Percentiles rank a stretch among this genome's conserved stretches.
phyloP scores from a whole-genome alignment of 192 early-diverging fungal genomes.

The Cetraspora pellucida region DNA sequence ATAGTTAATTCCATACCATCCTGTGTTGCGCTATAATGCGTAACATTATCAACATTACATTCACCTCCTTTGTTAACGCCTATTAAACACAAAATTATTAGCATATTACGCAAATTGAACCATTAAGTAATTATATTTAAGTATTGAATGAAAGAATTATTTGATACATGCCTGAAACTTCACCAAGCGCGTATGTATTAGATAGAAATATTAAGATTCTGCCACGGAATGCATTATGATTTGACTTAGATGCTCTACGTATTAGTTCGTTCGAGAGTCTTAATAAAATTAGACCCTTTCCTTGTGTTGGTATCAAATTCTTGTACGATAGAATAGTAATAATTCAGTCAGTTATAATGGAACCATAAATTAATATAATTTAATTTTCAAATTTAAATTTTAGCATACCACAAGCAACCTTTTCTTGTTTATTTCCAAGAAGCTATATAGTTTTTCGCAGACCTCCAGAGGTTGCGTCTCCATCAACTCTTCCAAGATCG shows the following conservation, averaged over 20 bases:
- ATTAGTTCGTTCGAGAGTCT: constrained; percentile 89
- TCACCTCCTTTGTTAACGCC: constrained; percentile 89
- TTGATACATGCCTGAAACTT: constrained; percentile 62
- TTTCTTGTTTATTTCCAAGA: constrained; percentile 11
- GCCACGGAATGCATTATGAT: constrained; percentile 79
- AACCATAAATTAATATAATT: not conserved
- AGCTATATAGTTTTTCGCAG: constrained; percentile 20
- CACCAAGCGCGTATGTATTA: constrained; percentile 79
- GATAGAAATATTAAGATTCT: constrained; percentile 89
- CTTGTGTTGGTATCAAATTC: constrained; percentile 53
- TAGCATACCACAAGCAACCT: constrained; percentile 23
- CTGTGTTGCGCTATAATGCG: constrained; percentile 48
- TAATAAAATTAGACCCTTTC: constrained; percentile 84
- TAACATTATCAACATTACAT: constrained; percentile 74
- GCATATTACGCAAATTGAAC: not conserved
- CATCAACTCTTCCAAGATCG: constrained; percentile 19
- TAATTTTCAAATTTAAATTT: not conserved
- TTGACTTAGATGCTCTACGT: constrained; percentile 82
- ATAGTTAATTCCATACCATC: constrained; percentile 39
- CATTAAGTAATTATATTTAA: not conserved
- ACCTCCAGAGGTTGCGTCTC: constrained; percentile 23
- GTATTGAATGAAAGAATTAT: not conserved
- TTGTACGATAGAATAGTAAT: not conserved
- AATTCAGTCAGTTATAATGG: not conserved
- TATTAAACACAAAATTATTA: not conserved